phyloP scores from a whole-genome alignment of 805 yeast species.

The Millerozyma miso region DNA sequence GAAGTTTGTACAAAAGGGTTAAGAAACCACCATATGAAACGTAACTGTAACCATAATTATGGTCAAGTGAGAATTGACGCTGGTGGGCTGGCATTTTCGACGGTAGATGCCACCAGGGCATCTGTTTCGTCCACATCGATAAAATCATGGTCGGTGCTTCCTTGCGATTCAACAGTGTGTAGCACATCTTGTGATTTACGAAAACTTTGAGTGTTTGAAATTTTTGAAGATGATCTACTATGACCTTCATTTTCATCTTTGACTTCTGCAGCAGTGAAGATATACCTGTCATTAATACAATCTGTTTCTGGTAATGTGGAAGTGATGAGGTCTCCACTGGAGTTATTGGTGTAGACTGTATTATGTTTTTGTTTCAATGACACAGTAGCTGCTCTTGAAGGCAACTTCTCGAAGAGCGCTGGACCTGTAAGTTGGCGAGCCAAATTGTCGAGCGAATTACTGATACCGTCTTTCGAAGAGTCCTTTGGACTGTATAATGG shows the following conservation, averaged over 20 bases:
- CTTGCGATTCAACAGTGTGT: background rate
- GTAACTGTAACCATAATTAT: background rate
- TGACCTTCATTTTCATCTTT: background rate
- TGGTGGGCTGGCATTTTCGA: background rate
- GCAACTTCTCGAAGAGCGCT: constrained; percentile 34
- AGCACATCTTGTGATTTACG: background rate
- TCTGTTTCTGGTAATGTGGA: background rate
- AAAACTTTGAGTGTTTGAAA: background rate
- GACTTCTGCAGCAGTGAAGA: background rate
- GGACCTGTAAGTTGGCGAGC: constrained; percentile 38
- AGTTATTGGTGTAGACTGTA: constrained; percentile 13
- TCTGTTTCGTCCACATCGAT: background rate
- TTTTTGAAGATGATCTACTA: background rate
- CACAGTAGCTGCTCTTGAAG: constrained; percentile 28
- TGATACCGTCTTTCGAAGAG: background rate
- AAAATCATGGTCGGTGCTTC: background rate
- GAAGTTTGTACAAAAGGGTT: background rate
- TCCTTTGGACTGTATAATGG: constrained; percentile 1
- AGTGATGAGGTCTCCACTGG: constrained; percentile 21
- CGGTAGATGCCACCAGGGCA: background rate
- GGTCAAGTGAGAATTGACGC: background rate
- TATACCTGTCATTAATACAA: background rate
- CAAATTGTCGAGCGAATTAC: constrained; percentile 28
- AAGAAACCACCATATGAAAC: background rate
- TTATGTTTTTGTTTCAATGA: constrained; percentile 13